Evolutionary conservation across 2,329 filamentous ascomycete genomes (phyloP).

Genomic region (Trichoderma atroviride): DNA sequence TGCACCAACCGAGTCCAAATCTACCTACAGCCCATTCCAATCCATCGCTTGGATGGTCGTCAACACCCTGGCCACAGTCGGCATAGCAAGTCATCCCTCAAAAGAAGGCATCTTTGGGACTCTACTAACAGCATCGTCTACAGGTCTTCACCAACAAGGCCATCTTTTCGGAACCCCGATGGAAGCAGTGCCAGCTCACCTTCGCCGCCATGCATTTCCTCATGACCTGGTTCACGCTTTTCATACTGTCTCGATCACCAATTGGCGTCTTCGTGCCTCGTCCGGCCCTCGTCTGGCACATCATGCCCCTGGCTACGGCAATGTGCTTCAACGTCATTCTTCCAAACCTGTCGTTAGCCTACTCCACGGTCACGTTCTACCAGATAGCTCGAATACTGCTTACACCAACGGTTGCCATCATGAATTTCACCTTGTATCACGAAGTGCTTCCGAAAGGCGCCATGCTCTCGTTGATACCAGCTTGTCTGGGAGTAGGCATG

Average conservation of each 20-base stretch:
- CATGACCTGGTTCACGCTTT: slow-evolving; percentile 66
- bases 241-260: slow-evolving; percentile 58
- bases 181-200: slow-evolving; percentile 64
- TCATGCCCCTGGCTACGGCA: slow-evolving; percentile 65
- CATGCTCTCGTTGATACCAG: slow-evolving; percentile 58
- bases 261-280: slow-evolving; percentile 63
- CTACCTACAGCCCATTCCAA: neutral
- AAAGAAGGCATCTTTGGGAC: slow-evolving; percentile 22
- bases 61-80: slow-evolving; percentile 65
- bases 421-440: slow-evolving; percentile 66
- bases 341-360: slow-evolving; percentile 68
- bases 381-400: slow-evolving; percentile 69
- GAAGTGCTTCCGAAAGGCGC: slow-evolving; percentile 58
- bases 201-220: slow-evolving; percentile 72
- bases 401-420: slow-evolving; percentile 64
- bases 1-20: neutral
- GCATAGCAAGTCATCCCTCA: slow-evolving; percentile 52
- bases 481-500: slow-evolving; percentile 65
- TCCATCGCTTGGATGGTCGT: slow-evolving; percentile 59
- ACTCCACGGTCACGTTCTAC: slow-evolving; percentile 70
- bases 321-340: slow-evolving; percentile 72
- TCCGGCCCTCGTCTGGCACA: slow-evolving; percentile 55
- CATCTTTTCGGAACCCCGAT: slow-evolving; percentile 65
- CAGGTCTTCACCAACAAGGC: slow-evolving; percentile 70
- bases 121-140: slow-evolving; percentile 25